Evolutionary conservation across 2,329 filamentous ascomycete genomes (phyloP).

Genomic region (Thermothelomyces thermophilus): DNA sequence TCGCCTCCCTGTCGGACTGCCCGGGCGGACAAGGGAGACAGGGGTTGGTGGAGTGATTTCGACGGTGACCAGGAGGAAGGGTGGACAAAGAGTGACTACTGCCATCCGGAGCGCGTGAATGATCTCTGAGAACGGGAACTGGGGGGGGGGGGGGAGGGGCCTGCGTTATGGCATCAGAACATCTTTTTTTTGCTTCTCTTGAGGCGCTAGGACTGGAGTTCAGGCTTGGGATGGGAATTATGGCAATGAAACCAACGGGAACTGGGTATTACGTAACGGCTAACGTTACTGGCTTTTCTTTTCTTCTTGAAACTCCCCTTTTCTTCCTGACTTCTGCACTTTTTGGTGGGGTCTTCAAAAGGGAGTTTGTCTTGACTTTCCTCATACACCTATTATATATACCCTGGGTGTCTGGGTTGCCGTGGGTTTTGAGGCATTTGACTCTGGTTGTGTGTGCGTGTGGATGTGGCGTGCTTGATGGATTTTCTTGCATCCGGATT

Average conservation of each 20-base stretch:
- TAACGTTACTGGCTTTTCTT: background rate
- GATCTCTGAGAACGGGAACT: background rate
- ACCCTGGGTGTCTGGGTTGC: conserved; percentile 3
- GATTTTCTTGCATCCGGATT: too few relatives aligned
- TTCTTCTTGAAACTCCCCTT: too few relatives aligned
- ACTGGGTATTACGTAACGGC: conserved; percentile 1
- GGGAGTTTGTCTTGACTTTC: background rate
- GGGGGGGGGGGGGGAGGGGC: too few relatives aligned
- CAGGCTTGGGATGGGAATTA: background rate
- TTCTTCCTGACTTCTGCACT: background rate
- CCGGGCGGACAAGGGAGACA: too few relatives aligned
- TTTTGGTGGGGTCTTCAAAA: background rate
- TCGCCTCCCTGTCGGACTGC: too few relatives aligned
- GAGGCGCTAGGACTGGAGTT: background rate
- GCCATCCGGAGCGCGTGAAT: background rate
- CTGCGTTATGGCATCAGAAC: too few relatives aligned
- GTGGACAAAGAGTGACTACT: too few relatives aligned
- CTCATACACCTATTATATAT: background rate
- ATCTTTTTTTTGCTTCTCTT: background rate
- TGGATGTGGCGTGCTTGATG: too few relatives aligned
- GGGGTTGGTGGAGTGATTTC: too few relatives aligned
- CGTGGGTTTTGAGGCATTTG: background rate
- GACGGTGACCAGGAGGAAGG: background rate
- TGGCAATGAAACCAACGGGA: conserved; percentile 1
- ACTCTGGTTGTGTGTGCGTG: background rate